Base-by-base conservation (phyloP, 2,329 filamentous ascomycete species). In the Xylariales sp. region DNA sequence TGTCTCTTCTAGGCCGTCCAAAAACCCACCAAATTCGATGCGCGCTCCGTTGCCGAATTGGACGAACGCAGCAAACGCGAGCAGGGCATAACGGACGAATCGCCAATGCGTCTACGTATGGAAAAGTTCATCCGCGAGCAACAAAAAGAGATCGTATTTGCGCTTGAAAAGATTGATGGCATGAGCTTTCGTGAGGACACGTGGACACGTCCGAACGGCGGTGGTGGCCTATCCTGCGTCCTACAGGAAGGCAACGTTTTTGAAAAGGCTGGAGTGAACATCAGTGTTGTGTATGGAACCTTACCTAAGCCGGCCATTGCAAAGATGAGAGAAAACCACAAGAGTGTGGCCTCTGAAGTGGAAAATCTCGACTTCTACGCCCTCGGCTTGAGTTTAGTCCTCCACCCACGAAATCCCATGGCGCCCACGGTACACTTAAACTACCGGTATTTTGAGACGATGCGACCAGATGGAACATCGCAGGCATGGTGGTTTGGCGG, bases 401-500 rank as follows among this genome's bases (percentile, higher is more conserved):
- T 98, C 60, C 96, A 99, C 80, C 96, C 96, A 1, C 87, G 89
- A 75, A 99, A 99, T 81, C 96, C 96, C 55, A 97, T 97, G 91
- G 95, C 95, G 7, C 96, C 96, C 0, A 99, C 96, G 0, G 96
- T 99, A 18, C 96, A 99, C 80, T 86, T 99, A 74, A 99, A 99
- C 84, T 98, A 98, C 85, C 90, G 96, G 65, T 99, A 99, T 82
- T 99, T 99, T 78, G 96, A 99, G 84, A 99, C 96, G 1, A 92
- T 93, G 68, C 92, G 95, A 75, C 88, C 91, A 8, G 91, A 95
- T 74, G 93, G 92, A 50, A 91, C 86, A 72, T 90, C 86, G 60
- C 93, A 95, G 71, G 91, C 94, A 7, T 99, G 96, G 95, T 99
- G 96, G 96, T 99, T 97, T 76, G 96, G 96, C 71, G 96, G 96